phyloP scores from a whole-genome alignment of 495 filamentous ascomycete species.

The Aspergillus nidulans region DNA sequence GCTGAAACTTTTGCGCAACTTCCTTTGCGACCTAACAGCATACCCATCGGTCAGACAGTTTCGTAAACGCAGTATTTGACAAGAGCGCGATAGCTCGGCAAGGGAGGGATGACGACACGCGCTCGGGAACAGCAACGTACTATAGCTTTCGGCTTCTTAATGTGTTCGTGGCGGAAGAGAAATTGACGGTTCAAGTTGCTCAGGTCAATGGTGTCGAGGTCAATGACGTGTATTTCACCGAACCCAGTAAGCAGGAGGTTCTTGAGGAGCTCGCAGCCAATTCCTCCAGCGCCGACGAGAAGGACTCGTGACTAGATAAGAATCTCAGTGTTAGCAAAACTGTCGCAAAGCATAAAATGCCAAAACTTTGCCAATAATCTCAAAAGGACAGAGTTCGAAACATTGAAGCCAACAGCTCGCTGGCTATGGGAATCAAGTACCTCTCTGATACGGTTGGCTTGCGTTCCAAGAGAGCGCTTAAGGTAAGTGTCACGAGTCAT shows the following conservation, averaged over 20 bases:
- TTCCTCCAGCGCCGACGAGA: conserved; percentile 94
- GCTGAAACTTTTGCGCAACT: conserved; percentile 85
- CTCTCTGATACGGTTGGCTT: conserved; percentile 62
- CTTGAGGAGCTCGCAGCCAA: conserved; percentile 97
- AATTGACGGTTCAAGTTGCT: conserved; percentile 99
- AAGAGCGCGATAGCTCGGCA: conserved; percentile 3
- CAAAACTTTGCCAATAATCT: too few species aligned
- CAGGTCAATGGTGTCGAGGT: conserved; percentile 96
- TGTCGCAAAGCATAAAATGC: not conserved
- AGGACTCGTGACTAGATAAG: conserved; percentile 70
- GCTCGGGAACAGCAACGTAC: conserved; percentile 46
- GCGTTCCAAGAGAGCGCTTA: conserved; percentile 58
- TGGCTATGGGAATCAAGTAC: conserved; percentile 30
- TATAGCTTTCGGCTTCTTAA: conserved; percentile 94
- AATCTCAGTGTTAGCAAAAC: conserved; percentile 15
- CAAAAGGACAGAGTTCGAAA: not conserved
- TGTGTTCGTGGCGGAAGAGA: conserved; percentile 93
- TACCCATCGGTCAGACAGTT: conserved; percentile 15
- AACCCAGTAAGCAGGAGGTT: conserved; percentile 93
- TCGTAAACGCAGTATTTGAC: not conserved
- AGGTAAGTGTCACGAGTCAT: conserved; percentile 53
- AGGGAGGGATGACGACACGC: not conserved
- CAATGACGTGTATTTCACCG: conserved; percentile 91
- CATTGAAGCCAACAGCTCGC: not conserved
- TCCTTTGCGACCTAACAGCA: conserved; percentile 81